Conservation (phyloP, 2,329 filamentous ascomycete genomes). For the Cytospora leucostoma region DNA sequence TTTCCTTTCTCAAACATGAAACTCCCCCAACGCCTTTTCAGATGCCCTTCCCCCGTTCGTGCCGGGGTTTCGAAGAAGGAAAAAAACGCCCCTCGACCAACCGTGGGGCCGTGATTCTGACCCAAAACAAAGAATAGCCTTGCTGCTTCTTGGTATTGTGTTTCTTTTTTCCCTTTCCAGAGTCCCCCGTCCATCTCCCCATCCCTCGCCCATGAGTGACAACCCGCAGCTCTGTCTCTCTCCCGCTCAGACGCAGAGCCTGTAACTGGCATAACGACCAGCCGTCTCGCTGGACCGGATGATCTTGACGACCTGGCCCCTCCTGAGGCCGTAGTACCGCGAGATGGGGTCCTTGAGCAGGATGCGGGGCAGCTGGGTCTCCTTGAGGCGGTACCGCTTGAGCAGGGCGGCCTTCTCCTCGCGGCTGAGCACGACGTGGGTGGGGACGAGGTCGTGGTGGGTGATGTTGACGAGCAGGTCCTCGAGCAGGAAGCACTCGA, state of each 20-base stretch:
- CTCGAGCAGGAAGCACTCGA: slow-evolving; percentile 95
- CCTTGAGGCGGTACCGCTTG: slow-evolving; percentile 90
- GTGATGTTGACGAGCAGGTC: slow-evolving; percentile 98
- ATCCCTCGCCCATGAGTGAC: neutral
- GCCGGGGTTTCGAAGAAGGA: slow-evolving; percentile 6
- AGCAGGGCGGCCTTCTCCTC: slow-evolving; percentile 88
- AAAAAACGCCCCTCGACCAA: slow-evolving; percentile 17
- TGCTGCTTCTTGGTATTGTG: neutral
- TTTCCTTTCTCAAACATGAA: slow-evolving; percentile 1
- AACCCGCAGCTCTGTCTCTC: neutral
- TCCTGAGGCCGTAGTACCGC: slow-evolving; percentile 83
- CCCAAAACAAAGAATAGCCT: slow-evolving; percentile 2
- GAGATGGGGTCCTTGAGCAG: slow-evolving; percentile 90
- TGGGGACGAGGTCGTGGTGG: slow-evolving; percentile 93
- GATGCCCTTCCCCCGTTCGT: slow-evolving; percentile 18
- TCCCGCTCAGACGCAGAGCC: slow-evolving; percentile 60
- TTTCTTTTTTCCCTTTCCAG: neutral
- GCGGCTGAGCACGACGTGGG: slow-evolving; percentile 84
- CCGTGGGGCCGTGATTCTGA: slow-evolving; percentile 4
- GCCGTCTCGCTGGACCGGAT: slow-evolving; percentile 95
- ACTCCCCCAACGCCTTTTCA: slow-evolving; percentile 26
- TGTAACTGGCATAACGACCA: slow-evolving; percentile 93
- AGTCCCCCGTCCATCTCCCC: neutral
- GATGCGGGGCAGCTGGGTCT: slow-evolving; percentile 93
- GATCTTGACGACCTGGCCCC: slow-evolving; percentile 97